phyloP scores from a whole-genome alignment of 2,329 filamentous ascomycete species.

The Xylaria hypoxylon region DNA sequence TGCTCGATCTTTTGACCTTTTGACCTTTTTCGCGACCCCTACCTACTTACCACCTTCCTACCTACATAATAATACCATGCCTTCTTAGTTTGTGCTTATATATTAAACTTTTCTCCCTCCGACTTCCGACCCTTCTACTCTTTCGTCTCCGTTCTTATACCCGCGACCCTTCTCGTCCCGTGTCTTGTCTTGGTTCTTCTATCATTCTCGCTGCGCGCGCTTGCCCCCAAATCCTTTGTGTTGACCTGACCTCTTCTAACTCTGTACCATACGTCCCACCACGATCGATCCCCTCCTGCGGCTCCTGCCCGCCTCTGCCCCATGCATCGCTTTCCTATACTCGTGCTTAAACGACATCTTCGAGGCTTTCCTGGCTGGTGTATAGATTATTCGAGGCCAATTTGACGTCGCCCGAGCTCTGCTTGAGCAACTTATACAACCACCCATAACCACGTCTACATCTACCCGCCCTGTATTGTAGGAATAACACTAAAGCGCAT shows the following conservation, averaged over 20 bases:
- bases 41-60: no score
- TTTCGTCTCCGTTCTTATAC: slow-evolving; percentile 13
- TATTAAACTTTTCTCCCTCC: slow-evolving; percentile 30
- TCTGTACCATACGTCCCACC: slow-evolving; percentile 11
- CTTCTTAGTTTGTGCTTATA: slow-evolving; percentile 31
- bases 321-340: slow-evolving; percentile 37
- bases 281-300: slow-evolving; percentile 24
- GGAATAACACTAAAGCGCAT: slow-evolving; percentile 19
- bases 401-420: slow-evolving; percentile 29
- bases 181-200: background rate
- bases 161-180: background rate
- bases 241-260: slow-evolving; percentile 15
- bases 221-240: slow-evolving; percentile 1
- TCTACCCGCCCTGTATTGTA: slow-evolving; percentile 9
- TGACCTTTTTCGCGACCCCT: slow-evolving; percentile 32
- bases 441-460: slow-evolving; percentile 2
- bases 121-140: slow-evolving; percentile 16
- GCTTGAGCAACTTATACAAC: slow-evolving; percentile 11
- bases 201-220: slow-evolving; percentile 17
- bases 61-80: slow-evolving; percentile 32
- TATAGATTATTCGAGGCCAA: slow-evolving; percentile 16
- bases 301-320: slow-evolving; percentile 31
- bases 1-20: slow-evolving; percentile 22
- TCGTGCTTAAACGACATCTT: slow-evolving; percentile 34
- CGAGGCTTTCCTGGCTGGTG: slow-evolving; percentile 32